Percentiles rank a stretch among this genome's conserved stretches.
These are phyloP conservation scores for Xylaria sp. DNA, from an alignment of 2,329 filamentous ascomycete species.

Conservation along the genomic window DNA sequence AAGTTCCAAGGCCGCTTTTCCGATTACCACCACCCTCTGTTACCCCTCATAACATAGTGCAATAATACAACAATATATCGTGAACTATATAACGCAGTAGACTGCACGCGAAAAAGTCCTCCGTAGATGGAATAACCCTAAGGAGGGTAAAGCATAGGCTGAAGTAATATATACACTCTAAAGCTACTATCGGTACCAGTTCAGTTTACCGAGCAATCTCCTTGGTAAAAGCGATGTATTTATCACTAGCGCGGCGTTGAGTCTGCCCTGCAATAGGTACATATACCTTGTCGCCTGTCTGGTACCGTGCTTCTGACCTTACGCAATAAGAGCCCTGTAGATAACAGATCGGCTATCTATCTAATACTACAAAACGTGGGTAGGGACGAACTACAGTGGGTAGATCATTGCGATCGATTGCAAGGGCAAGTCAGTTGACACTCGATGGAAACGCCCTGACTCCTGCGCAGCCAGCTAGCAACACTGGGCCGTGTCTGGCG, in stretches of 20 bases:
- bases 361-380: background rate
- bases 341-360: slow-evolving; percentile 12
- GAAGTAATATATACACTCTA: background rate
- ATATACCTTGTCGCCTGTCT: background rate
- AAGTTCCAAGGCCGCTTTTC: slow-evolving; percentile 15
- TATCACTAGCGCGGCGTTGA: no score
- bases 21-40: slow-evolving; percentile 11
- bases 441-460: background rate
- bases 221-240: background rate
- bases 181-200: background rate
- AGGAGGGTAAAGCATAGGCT: background rate
- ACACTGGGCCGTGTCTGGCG: background rate
- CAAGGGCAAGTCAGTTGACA: background rate
- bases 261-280: no score
- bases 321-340: background rate
- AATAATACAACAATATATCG: slow-evolving; percentile 12
- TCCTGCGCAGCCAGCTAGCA: background rate
- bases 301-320: background rate
- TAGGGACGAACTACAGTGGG: background rate
- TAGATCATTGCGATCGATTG: slow-evolving; percentile 9
- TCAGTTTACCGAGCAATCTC: background rate
- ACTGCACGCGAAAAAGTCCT: background rate
- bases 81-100: background rate
- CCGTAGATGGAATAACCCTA: background rate
- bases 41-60: slow-evolving; percentile 10